phyloP scores from a whole-genome alignment of 1,284 basidiomycete genomes.

The Porodaedalea pini region DNA sequence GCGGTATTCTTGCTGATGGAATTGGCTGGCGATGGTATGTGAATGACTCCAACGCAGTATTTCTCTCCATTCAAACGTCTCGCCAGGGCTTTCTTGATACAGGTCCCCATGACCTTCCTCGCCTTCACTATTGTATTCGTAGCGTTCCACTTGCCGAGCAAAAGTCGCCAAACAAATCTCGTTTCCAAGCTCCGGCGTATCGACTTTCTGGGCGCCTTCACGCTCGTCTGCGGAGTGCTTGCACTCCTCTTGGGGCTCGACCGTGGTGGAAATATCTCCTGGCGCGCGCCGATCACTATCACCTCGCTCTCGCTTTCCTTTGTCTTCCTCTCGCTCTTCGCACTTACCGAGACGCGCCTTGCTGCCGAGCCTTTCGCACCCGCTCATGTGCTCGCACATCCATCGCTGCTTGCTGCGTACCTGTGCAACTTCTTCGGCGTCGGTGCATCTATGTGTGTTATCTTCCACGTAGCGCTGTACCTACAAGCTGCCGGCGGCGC shows the following conservation, averaged over 20 bases:
- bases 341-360: conserved; percentile 36
- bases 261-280: conserved; percentile 54
- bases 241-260: conserved; percentile 55
- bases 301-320: conserved; percentile 25
- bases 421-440: conserved; percentile 56
- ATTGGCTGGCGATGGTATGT: conserved; percentile 63
- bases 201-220: conserved; percentile 53
- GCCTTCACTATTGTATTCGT: conserved; percentile 50
- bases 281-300: conserved; percentile 42
- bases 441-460: conserved; percentile 39
- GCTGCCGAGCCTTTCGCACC: conserved; percentile 60
- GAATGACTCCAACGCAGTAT: not conserved
- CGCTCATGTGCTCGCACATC: conserved; percentile 46
- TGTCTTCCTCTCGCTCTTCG: conserved; percentile 28
- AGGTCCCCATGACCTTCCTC: conserved; percentile 51
- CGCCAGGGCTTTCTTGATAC: conserved; percentile 54
- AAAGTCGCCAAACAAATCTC: conserved; percentile 35
- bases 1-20: conserved; percentile 54
- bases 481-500: conserved; percentile 51
- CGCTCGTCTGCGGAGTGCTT: conserved; percentile 50
- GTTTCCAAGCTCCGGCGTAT: conserved; percentile 49
- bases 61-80: not conserved
- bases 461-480: conserved; percentile 57
- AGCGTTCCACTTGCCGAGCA: conserved; percentile 45
- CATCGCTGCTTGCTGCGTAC: conserved; percentile 49